phyloP scores from a whole-genome alignment of 2,329 filamentous ascomycete species.

The Verticillium nonalfalfae region DNA sequence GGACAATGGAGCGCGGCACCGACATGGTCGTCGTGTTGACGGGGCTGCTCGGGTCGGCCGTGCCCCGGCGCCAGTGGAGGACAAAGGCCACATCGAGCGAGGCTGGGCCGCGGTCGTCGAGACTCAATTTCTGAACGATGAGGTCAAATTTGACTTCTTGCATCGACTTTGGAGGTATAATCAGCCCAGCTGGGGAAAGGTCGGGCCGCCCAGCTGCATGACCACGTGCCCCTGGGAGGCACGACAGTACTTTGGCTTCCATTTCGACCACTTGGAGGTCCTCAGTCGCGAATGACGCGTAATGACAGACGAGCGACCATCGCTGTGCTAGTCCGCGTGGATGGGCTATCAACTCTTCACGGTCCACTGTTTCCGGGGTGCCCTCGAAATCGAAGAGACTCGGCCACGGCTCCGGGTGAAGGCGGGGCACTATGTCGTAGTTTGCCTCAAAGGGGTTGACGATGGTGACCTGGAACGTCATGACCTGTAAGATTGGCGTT shows the following conservation, averaged over 20 bases:
- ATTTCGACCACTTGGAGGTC: constrained; percentile 59
- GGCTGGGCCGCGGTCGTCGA: constrained; percentile 76
- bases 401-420: constrained; percentile 78
- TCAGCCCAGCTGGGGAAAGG: constrained; percentile 32
- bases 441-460: constrained; percentile 85
- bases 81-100: constrained; percentile 68
- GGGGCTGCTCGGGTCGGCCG: constrained; percentile 18
- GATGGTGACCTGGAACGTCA: constrained; percentile 63
- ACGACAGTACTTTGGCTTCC: constrained; percentile 52
- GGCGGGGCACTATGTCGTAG: constrained; percentile 76
- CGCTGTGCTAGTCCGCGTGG: constrained; percentile 65
- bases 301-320: constrained; percentile 71
- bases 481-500: constrained; percentile 71
- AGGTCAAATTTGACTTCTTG: constrained; percentile 68
- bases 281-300: constrained; percentile 72
- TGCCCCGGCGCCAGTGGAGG: constrained; percentile 68
- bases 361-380: constrained; percentile 27
- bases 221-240: constrained; percentile 58
- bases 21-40: constrained; percentile 63
- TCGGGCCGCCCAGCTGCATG: constrained; percentile 31
- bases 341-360: constrained; percentile 17
- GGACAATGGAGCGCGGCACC: constrained; percentile 73
- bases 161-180: constrained; percentile 60
- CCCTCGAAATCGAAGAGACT: constrained; percentile 68
- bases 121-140: constrained; percentile 64